These are phyloP conservation scores for Arachis hypogaea DNA, from an alignment of 306 rosid species.

Conservation along the genomic window DNA sequence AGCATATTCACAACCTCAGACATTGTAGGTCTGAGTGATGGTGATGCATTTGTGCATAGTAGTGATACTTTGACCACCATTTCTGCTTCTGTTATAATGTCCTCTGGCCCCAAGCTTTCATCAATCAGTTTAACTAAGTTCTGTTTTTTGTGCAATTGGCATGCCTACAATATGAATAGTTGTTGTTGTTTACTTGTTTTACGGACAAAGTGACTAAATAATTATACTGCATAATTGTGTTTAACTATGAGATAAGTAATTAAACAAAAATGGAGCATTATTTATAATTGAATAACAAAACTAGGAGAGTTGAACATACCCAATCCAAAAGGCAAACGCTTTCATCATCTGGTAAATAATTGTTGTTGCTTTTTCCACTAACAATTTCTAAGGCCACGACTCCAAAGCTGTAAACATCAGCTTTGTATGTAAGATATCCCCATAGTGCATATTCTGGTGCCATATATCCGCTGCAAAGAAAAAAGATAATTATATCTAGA, in stretches of 20 bases:
- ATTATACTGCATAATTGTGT: not conserved
- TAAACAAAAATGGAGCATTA: not conserved
- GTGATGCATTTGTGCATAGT: slow-evolving; percentile 63
- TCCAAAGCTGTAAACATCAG: slow-evolving; percentile 81
- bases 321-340: slow-evolving; percentile 70
- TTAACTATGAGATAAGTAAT: not conserved
- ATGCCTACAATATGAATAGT: slow-evolving; percentile 56
- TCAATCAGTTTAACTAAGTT: slow-evolving; percentile 60
- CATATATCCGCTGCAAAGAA: slow-evolving; percentile 68
- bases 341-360: slow-evolving; percentile 48
- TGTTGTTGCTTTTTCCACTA: slow-evolving; percentile 68
- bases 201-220: not conserved
- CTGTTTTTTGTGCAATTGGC: slow-evolving; percentile 54
- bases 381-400: slow-evolving; percentile 68
- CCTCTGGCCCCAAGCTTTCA: slow-evolving; percentile 51
- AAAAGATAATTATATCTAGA: not conserved
- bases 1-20: slow-evolving; percentile 75
- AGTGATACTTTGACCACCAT: slow-evolving; percentile 60
- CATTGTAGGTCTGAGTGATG: slow-evolving; percentile 71
- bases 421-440: slow-evolving; percentile 71
- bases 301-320: slow-evolving; percentile 44
- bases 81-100: slow-evolving; percentile 56
- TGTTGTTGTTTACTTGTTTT: not conserved
- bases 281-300: not conserved
- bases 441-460: slow-evolving; percentile 83